Evolutionary conservation across 352 stramenopile genomes (phyloP), one percentile per base, ranked within the genome.

Genomic region (Pythium apleroticum): DNA sequence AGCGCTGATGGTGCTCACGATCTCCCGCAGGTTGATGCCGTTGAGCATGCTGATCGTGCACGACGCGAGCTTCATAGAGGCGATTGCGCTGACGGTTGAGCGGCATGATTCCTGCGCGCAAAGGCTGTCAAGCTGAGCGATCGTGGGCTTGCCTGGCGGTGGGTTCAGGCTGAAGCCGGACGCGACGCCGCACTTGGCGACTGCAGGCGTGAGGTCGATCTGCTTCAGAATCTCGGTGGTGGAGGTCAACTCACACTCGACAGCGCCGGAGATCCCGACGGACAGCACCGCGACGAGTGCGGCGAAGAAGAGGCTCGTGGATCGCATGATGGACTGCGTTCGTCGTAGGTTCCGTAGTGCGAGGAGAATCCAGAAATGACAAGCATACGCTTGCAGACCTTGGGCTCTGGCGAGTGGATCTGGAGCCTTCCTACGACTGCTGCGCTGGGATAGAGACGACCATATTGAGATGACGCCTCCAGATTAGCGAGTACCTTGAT

Each of bases 41-140:
- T 74, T 71, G 17, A 74, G 31, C 68, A 74, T 69, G 15, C 39
- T 43, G 57, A 74, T 69, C 4, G 68, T 71, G 28, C 68, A 74
- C 1, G 68, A 74, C n/a, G 63, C 57, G 1, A 71, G 4, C 15
- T 68, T 52, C 33, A 74, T 35, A 6, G 22, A 14, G 9, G 19
- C 35, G 17, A 75, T 55, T 1, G 28, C 52, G 24, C 1, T 17
- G n/a, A 65, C 33, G 11, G 58, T 45, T 0, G 37, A n/a, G 0
- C 37, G 58, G 37, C 65, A 67, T 11, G 59, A 8, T 6, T 53
- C 35, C 2, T 20, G 15, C 5, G 27, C 57, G 43, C 65, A 71
- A 22, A 72, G 22, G n/a, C 39, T 49, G 20, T 67, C 35, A 11
- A 72, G 53, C 59, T 72, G 58, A 2, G 46, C 45, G 1, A 37